A percentile compares a stretch with the other conserved stretches of the same genome.
These are phyloP conservation scores for Coleophoma crateriformis DNA, from an alignment of 2,329 filamentous ascomycete genomes.

Conservation along the genomic window DNA sequence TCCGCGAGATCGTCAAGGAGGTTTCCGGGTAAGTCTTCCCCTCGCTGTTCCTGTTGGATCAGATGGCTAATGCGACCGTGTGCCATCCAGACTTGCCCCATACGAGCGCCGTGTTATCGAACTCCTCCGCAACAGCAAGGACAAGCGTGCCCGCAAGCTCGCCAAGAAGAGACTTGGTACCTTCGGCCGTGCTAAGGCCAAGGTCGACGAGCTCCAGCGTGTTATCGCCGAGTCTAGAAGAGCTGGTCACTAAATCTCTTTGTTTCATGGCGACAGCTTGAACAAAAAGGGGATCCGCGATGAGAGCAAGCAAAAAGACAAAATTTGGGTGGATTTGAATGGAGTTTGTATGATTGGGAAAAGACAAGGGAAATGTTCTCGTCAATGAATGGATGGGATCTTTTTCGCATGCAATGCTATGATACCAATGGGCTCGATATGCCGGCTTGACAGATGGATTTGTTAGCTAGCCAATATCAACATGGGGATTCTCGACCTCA, in stretches of 20 bases:
- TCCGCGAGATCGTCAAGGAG: slow-evolving; percentile 96
- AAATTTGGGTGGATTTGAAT: no score
- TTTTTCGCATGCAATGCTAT: slow-evolving; percentile 3
- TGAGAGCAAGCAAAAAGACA: no score
- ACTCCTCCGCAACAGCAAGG: slow-evolving; percentile 97
- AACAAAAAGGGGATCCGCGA: no score
- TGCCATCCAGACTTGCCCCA: slow-evolving; percentile 62
- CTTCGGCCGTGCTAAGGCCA: slow-evolving; percentile 97
- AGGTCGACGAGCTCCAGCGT: slow-evolving; percentile 98
- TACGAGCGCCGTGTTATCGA: slow-evolving; percentile 99
- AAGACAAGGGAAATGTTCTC: no score
- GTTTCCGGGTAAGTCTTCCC: slow-evolving; percentile 73
- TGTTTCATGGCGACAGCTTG: background rate
- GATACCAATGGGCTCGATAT: slow-evolving; percentile 7
- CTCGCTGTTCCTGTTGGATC: background rate
- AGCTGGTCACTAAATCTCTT: slow-evolving; percentile 57
- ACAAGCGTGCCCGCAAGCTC: slow-evolving; percentile 98
- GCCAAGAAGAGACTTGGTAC: slow-evolving; percentile 99
- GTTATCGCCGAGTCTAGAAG: slow-evolving; percentile 96
- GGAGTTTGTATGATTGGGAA: no score
- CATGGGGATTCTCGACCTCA: no score
- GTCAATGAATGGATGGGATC: no score
- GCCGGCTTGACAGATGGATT: slow-evolving; percentile 3
- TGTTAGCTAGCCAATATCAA: background rate
- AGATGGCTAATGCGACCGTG: background rate